Evolutionary conservation across 2,329 filamentous ascomycete species (phyloP).

Genomic region (Colletotrichum orbiculare): DNA sequence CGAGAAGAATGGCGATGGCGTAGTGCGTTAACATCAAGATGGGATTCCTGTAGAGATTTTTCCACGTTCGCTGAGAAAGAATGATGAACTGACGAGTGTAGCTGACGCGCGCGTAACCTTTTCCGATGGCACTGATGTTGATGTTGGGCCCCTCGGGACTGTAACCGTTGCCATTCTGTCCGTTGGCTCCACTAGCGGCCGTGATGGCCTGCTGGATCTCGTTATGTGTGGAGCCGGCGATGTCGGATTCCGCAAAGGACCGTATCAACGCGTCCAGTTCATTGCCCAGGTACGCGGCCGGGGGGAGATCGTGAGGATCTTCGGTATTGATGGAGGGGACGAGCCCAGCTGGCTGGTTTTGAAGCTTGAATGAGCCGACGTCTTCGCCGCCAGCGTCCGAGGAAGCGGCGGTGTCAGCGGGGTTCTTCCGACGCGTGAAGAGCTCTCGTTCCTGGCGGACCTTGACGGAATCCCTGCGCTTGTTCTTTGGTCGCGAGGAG

Average conservation of each 20-base stretch:
- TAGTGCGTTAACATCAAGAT: conserved; percentile 99
- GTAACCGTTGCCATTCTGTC: conserved; percentile 66
- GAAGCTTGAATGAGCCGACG: conserved; percentile 62
- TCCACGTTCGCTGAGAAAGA: conserved; percentile 91
- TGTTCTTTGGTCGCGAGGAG: conserved; percentile 72
- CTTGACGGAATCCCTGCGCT: conserved; percentile 83
- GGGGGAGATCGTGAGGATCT: conserved; percentile 73
- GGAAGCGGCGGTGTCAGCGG: conserved; percentile 71
- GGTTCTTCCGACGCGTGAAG: conserved; percentile 82
- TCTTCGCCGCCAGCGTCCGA: conserved; percentile 66
- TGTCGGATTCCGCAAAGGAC: conserved; percentile 81
- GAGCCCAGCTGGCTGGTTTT: conserved; percentile 54
- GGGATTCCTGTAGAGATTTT: conserved; percentile 95
- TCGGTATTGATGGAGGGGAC: conserved; percentile 72
- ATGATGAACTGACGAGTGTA: conserved; percentile 87
- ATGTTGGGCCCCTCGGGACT: conserved; percentile 59
- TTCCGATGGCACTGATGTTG: conserved; percentile 71
- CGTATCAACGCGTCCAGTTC: conserved; percentile 86
- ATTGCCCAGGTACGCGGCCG: conserved; percentile 71
- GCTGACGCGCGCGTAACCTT: conserved; percentile 84
- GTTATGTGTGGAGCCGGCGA: conserved; percentile 78
- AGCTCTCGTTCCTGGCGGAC: conserved; percentile 90
- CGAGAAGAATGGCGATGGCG: conserved; percentile 93
- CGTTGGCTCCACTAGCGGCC: conserved; percentile 75
- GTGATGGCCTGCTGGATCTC: conserved; percentile 80